Base-by-base conservation (phyloP, 495 filamentous ascomycete species). In the Chaetomium tenue region DNA sequence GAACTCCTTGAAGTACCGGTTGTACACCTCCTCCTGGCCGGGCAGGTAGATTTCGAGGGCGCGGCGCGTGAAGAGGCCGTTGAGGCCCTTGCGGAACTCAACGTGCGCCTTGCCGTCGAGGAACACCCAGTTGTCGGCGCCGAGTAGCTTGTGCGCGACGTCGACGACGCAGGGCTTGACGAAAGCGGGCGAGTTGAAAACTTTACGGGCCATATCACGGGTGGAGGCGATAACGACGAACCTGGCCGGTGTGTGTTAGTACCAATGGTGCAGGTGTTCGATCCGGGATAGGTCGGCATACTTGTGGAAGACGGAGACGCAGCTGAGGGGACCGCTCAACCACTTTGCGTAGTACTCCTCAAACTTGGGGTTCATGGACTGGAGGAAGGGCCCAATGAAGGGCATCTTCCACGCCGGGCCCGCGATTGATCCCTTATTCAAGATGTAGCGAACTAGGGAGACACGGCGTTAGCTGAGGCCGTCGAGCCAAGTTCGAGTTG, bases 251-350 rank as follows among this genome's bases (percentile, higher is more conserved):
- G 26, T 25, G 46, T 44, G 40, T 57, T 18, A 50, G 20, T 25
- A 39, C 15, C 42, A 5, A n/a, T 46, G 39, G 56, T 26, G 25
- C 9, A 11, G 5, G 18, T 22, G 2, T 51, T 61, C 3, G 20
- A 25, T 39, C 53, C 5, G 3, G n/a, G 9, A 6, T 3, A 16
- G 18, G 44, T 30, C 46, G 40, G 71, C 91, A 71, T 85, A 97
- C 93, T 98, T 98, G 85, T 98, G 94, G 81, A 98, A 98, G 65
- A 98, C 92, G 15, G 92, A 97, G 63, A 98, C 93, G 78, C 94
- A 98, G 80, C 93, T 97, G 70, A 98, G 82, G 15, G 87, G 86
- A 16, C 90, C 94, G 74, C 91, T 94, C 69, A 86, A 72, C 93
- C 93, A 98, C 84, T 98, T 96, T 37, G 83, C 88, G 73, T 91